These are phyloP conservation scores for Taiozyma onychis DNA, from an alignment of 1,139 yeast species.

Conservation along the genomic window DNA sequence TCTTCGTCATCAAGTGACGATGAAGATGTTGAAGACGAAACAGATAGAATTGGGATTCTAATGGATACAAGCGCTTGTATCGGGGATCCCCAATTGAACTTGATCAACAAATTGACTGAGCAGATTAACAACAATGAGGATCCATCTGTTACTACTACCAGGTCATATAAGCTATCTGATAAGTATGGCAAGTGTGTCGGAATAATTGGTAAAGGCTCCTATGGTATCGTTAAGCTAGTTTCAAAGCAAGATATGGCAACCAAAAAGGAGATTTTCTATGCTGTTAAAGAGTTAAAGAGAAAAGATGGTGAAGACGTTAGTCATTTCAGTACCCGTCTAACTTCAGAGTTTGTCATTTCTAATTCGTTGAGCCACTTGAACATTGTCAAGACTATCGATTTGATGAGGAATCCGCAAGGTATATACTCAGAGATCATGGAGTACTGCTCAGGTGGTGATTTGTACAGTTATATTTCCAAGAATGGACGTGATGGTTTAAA, in stretches of 20 bases:
- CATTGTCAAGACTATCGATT: conserved; percentile 61
- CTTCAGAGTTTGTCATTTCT: conserved; percentile 75
- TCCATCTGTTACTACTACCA: conserved; percentile 23
- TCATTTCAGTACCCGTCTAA: conserved; percentile 60
- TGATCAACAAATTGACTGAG: conserved; percentile 44
- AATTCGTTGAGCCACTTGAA: conserved; percentile 66
- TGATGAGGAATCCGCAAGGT: conserved; percentile 48
- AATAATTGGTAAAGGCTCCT: conserved; percentile 64
- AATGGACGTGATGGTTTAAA: conserved; percentile 35
- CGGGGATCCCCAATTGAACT: conserved; percentile 45
- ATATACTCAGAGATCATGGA: conserved; percentile 77
- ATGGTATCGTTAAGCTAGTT: conserved; percentile 60
- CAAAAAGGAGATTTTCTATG: conserved; percentile 42
- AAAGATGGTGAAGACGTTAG: conserved; percentile 45
- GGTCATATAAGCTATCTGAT: conserved; percentile 28
- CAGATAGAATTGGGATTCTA: conserved; percentile 23
- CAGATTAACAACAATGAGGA: conserved; percentile 32
- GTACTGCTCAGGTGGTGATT: conserved; percentile 69
- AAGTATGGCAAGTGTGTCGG: conserved; percentile 61
- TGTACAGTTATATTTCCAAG: conserved; percentile 40
- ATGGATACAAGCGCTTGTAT: conserved; percentile 40
- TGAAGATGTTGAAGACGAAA: conserved; percentile 25
- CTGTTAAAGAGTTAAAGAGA: conserved; percentile 66
- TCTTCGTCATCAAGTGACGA: conserved; percentile 11
- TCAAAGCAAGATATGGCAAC: conserved; percentile 30